phyloP scores from a whole-genome alignment of 257 asterid genomes.

The Plantago ovata region DNA sequence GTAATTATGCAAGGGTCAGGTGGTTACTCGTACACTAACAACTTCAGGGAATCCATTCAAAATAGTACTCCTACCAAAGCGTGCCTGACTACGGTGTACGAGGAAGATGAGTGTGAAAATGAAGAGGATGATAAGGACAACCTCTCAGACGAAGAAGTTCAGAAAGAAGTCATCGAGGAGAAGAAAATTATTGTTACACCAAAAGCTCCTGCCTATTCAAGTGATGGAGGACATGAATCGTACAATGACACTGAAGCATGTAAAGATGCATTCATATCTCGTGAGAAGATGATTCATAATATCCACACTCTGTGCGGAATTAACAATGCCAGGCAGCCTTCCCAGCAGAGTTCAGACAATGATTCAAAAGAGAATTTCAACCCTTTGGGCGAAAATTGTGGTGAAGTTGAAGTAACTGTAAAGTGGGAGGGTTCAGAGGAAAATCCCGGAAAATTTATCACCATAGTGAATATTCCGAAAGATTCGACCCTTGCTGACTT shows the following conservation, averaged over 20 bases:
- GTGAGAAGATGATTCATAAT: conserved; percentile 56
- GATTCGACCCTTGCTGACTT: conserved; percentile 79
- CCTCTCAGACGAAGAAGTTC: conserved; percentile 57
- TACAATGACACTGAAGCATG: conserved; percentile 20
- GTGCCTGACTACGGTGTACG: conserved; percentile 70
- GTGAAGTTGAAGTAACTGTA: conserved; percentile 49
- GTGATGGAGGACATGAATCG: conserved; percentile 11
- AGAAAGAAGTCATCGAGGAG: conserved; percentile 82
- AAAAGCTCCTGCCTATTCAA: conserved; percentile 10
- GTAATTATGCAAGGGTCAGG: conserved; percentile 25
- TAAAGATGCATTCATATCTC: conserved; percentile 30
- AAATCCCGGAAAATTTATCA: conserved; percentile 59
- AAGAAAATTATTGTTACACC: conserved; percentile 43
- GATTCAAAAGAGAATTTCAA: conserved; percentile 41
- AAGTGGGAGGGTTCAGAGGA: conserved; percentile 87
- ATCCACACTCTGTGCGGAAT: conserved; percentile 58
- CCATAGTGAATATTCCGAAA: conserved; percentile 50
- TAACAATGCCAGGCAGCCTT: conserved; percentile 38
- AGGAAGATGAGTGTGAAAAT: conserved; percentile 66
- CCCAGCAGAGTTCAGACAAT: conserved; percentile 25
- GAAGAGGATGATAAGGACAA: conserved; percentile 46
- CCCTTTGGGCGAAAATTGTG: conserved; percentile 22
- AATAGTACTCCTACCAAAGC: conserved; percentile 35
- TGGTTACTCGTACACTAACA: conserved; percentile 26
- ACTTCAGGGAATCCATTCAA: conserved; percentile 30